A percentile compares a stretch with the other conserved stretches of the same genome.
Evolutionary conservation across 1,284 basidiomycete species (phyloP).

Genomic region (Ganoderma boninense): DNA sequence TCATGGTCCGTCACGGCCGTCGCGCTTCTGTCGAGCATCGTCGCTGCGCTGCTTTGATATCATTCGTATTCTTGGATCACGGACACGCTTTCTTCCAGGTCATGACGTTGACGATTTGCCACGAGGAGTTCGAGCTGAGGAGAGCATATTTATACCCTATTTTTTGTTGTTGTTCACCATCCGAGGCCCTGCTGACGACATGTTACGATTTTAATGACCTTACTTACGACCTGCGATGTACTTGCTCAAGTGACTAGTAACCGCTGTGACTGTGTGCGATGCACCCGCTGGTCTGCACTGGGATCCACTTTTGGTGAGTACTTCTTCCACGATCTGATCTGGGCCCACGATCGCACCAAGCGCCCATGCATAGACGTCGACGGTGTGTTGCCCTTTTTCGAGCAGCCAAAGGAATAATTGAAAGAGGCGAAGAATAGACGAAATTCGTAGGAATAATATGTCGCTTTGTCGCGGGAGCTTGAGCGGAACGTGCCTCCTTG

Average conservation of each 20-base stretch:
- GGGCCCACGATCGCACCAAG: neutral
- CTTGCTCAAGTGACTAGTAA: neutral
- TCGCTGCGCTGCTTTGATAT: slow-evolving; percentile 19
- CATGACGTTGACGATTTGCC: neutral
- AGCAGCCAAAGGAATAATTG: neutral
- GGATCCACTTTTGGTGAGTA: neutral
- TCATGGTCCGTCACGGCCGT: neutral
- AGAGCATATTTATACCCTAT: slow-evolving; percentile 32
- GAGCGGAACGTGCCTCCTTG: neutral
- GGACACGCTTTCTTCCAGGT: neutral
- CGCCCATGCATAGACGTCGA: neutral
- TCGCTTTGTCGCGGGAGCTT: slow-evolving; percentile 17
- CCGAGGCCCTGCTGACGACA: slow-evolving; percentile 22
- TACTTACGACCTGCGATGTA: slow-evolving; percentile 25
- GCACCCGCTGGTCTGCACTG: neutral
- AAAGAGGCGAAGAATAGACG: neutral
- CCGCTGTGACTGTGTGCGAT: neutral
- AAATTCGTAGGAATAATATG: neutral
- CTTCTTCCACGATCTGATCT: neutral
- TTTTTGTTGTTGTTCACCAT: slow-evolving; percentile 21
- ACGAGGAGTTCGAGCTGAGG: slow-evolving; percentile 4
- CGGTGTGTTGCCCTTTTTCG: neutral
- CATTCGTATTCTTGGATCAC: neutral
- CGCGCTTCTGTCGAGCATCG: neutral
- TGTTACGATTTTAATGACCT: slow-evolving; percentile 27